Evolutionary conservation across 2,329 filamentous ascomycete genomes (phyloP).

Genomic region (Penicillium fuscoglaucum): DNA sequence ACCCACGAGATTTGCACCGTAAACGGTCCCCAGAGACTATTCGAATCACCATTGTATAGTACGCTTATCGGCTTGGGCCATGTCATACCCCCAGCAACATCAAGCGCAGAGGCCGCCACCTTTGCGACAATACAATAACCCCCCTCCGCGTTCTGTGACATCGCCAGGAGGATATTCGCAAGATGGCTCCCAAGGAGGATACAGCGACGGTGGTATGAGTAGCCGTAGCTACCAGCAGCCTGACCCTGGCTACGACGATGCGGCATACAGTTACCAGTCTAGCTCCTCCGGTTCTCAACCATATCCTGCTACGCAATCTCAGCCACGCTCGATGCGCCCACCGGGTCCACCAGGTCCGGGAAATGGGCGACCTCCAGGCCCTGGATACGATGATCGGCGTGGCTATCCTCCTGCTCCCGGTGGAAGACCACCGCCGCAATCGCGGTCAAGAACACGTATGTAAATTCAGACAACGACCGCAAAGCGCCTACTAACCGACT

Average conservation of each 20-base stretch:
- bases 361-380: slow-evolving; percentile 31
- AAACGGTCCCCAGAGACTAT: not conserved
- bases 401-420: slow-evolving; percentile 27
- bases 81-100: slow-evolving; percentile 41
- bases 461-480: slow-evolving; percentile 10
- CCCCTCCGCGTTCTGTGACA: slow-evolving; percentile 23
- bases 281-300: slow-evolving; percentile 29
- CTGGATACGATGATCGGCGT: slow-evolving; percentile 24
- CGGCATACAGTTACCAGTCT: slow-evolving; percentile 30
- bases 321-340: slow-evolving; percentile 36
- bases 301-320: slow-evolving; percentile 29
- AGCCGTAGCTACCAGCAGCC: slow-evolving; percentile 25
- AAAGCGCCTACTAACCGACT: slow-evolving; percentile 9
- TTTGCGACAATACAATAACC: slow-evolving; percentile 32
- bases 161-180: slow-evolving; percentile 28
- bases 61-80: slow-evolving; percentile 19
- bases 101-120: slow-evolving; percentile 36
- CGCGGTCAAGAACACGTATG: slow-evolving; percentile 38
- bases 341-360: slow-evolving; percentile 31
- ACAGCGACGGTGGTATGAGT: slow-evolving; percentile 32
- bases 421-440: slow-evolving; percentile 33
- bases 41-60: not conserved
- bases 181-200: slow-evolving; percentile 30
- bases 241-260: slow-evolving; percentile 29
- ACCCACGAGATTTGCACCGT: not conserved